Evolutionary conservation across 2,329 filamentous ascomycete species (phyloP), one percentile per base, ranked within the genome.

Genomic region (Cryphonectria japonica): DNA sequence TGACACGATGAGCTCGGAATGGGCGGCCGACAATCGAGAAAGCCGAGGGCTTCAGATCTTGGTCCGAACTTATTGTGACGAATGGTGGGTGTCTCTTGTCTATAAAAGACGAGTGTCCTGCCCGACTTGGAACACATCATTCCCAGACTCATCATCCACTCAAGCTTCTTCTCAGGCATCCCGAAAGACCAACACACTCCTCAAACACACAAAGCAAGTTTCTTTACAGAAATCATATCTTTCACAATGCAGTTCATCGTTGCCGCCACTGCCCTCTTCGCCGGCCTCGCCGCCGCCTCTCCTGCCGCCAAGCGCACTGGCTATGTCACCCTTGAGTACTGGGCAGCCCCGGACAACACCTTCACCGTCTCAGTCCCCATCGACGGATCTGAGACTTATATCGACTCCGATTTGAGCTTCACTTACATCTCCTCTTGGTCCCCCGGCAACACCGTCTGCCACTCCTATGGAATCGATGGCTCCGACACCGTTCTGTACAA

Each of bases 321-420:
- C 43, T 65, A 19, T 39, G 72, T 74, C 9, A 43, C 43, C 13
- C 73, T 74, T 34, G 66, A 61, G 5, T 74, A 68, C 73, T 73
- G 72, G 72, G 72, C 69, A 22, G 69, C 73, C 26, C 69, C 73
- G 13, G 73, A 73, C 37, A 71, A 72, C 46, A 72, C 68, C 37
- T 72, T 69, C 37, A 65, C 63, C 2, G 14, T 61, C 8, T 32
- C 34, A 43, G 66, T 74, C 11, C 73, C 73, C 54, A 61, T 66
- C 29, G 71, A 74, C 69, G 73, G 73, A 5, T 54, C 62, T 8
- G 9, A 26, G 14, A 66, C 61, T 52, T 32, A 3, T 14, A 61
- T 72, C 63, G 39, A 70, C 72, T 66, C 66, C 73, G 52, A 72
- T 32, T 32, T 74, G 72, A 69, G 68, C 66, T 69, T 74, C 68